Conservation (phyloP, 192 early-diverging fungal genomes). For the Geranomyces variabilis region DNA sequence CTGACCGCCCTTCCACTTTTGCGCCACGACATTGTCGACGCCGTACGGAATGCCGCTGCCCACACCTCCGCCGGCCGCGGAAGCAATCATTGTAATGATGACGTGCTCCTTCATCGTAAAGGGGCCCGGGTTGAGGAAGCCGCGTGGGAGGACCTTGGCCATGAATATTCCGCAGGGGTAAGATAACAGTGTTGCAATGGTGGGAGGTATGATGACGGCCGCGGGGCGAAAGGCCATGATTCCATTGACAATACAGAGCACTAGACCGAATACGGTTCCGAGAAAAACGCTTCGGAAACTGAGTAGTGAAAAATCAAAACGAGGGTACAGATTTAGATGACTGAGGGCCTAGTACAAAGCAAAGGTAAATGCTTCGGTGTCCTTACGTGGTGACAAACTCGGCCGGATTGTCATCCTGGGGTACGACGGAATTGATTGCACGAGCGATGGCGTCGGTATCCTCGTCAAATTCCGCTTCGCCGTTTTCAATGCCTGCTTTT, state of each 20-base stretch:
- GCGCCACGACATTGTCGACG: constrained; percentile 21
- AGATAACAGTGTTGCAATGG: constrained; percentile 1
- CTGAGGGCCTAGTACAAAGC: too few relatives aligned
- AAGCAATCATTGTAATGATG: constrained; percentile 76
- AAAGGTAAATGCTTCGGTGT: too few relatives aligned
- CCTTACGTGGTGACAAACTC: not conserved
- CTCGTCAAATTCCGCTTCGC: not conserved
- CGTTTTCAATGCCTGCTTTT: not conserved
- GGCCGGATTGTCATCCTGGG: not conserved
- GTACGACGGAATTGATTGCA: not conserved
- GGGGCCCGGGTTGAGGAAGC: constrained; percentile 81
- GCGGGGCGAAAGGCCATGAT: constrained; percentile 8
- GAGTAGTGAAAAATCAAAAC: too few relatives aligned
- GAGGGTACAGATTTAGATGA: too few relatives aligned
- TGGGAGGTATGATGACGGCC: constrained; percentile 5
- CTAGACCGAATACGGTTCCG: too few relatives aligned
- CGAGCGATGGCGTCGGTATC: not conserved
- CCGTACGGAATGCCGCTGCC: constrained; percentile 19
- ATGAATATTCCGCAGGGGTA: too few relatives aligned
- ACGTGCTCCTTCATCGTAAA: constrained; percentile 92
- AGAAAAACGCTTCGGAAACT: too few relatives aligned
- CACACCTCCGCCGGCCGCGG: constrained; percentile 34
- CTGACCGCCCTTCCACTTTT: constrained; percentile 19
- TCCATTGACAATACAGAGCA: too few relatives aligned
- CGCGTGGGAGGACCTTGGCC: constrained; percentile 36